phyloP scores from a whole-genome alignment of 2,329 filamentous ascomycete species.

The Neofusicoccum laricinum region DNA sequence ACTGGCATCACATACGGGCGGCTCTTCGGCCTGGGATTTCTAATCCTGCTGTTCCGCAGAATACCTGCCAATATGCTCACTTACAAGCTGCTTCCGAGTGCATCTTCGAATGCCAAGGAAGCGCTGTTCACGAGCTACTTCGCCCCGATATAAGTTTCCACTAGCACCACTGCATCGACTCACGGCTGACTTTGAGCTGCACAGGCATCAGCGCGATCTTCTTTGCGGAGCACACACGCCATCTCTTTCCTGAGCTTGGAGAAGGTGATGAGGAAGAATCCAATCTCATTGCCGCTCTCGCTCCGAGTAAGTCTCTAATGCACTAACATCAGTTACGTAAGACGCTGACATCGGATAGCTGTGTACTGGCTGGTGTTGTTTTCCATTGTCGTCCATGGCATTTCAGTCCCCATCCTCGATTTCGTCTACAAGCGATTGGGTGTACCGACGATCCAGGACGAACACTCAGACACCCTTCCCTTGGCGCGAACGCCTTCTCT shows the following conservation, averaged over 20 bases:
- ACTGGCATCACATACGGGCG: slow-evolving; percentile 54
- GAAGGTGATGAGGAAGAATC: slow-evolving; percentile 42
- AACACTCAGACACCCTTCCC: neutral
- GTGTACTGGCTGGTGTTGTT: slow-evolving; percentile 48
- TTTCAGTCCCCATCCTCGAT: slow-evolving; percentile 48
- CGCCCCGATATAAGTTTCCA: slow-evolving; percentile 35
- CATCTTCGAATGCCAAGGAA: slow-evolving; percentile 54
- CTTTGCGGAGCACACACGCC: slow-evolving; percentile 46
- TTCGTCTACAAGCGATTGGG: slow-evolving; percentile 39
- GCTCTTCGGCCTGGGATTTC: slow-evolving; percentile 51
- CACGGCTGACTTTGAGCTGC: neutral
- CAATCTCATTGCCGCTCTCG: slow-evolving; percentile 39
- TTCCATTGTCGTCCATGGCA: slow-evolving; percentile 47
- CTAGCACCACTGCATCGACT: neutral
- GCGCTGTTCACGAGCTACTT: slow-evolving; percentile 61
- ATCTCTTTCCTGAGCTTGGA: slow-evolving; percentile 42
- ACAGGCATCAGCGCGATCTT: slow-evolving; percentile 44
- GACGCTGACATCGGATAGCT: slow-evolving; percentile 20
- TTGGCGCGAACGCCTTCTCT: neutral
- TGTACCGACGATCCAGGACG: slow-evolving; percentile 24
- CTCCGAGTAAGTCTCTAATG: slow-evolving; percentile 22
- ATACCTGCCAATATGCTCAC: slow-evolving; percentile 55
- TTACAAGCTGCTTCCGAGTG: slow-evolving; percentile 56
- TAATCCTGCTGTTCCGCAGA: slow-evolving; percentile 55
- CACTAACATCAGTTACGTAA: no score